Conservation (phyloP, 2,329 filamentous ascomycete species). For the Hypoxylon sp. region DNA sequence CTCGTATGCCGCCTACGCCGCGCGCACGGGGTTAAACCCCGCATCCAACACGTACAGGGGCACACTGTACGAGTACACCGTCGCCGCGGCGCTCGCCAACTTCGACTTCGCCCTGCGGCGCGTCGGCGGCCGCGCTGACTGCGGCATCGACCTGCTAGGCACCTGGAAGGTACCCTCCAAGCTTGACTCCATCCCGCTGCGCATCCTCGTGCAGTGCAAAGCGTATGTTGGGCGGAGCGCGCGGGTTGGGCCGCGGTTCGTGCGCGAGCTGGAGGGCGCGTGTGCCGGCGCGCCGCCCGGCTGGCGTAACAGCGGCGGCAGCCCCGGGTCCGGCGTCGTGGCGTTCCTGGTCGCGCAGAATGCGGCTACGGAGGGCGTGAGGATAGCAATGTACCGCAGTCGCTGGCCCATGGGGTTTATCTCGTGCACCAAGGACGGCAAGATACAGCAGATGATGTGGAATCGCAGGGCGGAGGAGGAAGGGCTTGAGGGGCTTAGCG, state of each 20-base stretch:
- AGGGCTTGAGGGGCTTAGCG: slow-evolving; percentile 73
- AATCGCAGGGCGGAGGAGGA: slow-evolving; percentile 74
- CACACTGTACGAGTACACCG: slow-evolving; percentile 83
- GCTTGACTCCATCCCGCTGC: slow-evolving; percentile 55
- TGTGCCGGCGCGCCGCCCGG: slow-evolving; percentile 80
- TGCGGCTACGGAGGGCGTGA: slow-evolving; percentile 82
- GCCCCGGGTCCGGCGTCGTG: slow-evolving; percentile 69
- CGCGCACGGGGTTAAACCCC: slow-evolving; percentile 67
- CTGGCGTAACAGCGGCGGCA: slow-evolving; percentile 66
- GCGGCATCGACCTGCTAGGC: slow-evolving; percentile 81
- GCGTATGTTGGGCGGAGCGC: slow-evolving; percentile 63
- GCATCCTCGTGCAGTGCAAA: slow-evolving; percentile 78
- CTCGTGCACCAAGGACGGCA: slow-evolving; percentile 71
- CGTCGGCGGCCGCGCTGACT: slow-evolving; percentile 76
- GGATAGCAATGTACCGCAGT: slow-evolving; percentile 78
- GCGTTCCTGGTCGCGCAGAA: slow-evolving; percentile 79
- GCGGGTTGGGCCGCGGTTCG: slow-evolving; percentile 67
- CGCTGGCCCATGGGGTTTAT: slow-evolving; percentile 80
- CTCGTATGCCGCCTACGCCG: slow-evolving; percentile 76
- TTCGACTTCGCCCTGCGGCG: slow-evolving; percentile 77
- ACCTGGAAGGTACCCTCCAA: slow-evolving; percentile 72
- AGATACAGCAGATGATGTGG: slow-evolving; percentile 79
- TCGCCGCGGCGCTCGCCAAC: slow-evolving; percentile 67
- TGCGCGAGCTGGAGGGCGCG: slow-evolving; percentile 85
- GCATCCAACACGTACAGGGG: slow-evolving; percentile 76